Evolutionary conservation across 2,329 filamentous ascomycete species (phyloP), one percentile per base, ranked within the genome.

Genomic region (Diaporthe velutina): DNA sequence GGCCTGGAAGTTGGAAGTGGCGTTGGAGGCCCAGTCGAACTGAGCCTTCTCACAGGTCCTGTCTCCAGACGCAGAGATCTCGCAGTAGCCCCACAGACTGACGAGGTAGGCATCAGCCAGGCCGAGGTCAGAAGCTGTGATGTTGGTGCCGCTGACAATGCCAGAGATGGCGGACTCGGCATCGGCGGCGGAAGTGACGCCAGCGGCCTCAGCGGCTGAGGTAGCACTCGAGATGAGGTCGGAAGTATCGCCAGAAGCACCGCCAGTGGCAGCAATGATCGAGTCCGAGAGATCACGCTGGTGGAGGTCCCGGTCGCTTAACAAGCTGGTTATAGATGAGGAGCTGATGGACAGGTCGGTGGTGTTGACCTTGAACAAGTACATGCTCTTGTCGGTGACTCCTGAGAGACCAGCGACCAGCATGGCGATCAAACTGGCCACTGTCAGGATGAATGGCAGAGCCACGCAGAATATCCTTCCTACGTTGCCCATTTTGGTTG

Each of bases 71-170:
- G 87, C 83, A 68, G 88, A 84, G 71, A 89, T 91, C 74, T 87
- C 86, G 90, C 97, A 98, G 89, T 95, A 98, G 82, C 93, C 94
- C 94, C 95, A 98, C 50, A 98, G 88, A 81, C 90, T 91, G 81
- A 98, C 88, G 76, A 94, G 90, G 89, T 98, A 98, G 80, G 92
- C 88, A 81, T 96, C 91, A 80, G 89, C 90, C 75, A 98, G 89
- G 72, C 90, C 87, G 57, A 94, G 87, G 33, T 90, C 84, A 1
- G 82, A 78, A 10, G 90, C 90, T 5, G 89, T 91, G 80, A 92
- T 87, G 83, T 90, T 91, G n/a, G 52, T 73, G 10, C 71, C 70
- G 33, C 22, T 15, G 40, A 52, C 8, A 12, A 15, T 17, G 35
- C 35, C 45, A 19, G 38, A 10, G 30, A 73, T 35, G 40, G 73